Evolutionary conservation across 805 yeast genomes (phyloP), one percentile per base, ranked within the genome.

Genomic region (Danielia reshetovae): DNA sequence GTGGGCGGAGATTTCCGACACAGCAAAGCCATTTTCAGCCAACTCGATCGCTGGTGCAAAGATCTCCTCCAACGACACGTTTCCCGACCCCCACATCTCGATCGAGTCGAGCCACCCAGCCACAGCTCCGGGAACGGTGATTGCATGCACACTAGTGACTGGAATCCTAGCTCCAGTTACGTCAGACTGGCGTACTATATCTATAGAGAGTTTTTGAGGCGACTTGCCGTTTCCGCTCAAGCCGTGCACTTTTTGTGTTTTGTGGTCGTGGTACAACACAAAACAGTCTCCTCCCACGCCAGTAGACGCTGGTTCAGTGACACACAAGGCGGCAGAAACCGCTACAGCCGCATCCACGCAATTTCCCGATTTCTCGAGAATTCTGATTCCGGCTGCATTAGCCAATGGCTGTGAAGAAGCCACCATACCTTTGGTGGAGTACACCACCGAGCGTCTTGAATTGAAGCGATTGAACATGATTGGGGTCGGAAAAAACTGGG

Each of bases 331-430:
- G 3, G 81, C 80, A 4, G 77, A 65, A 3, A 74, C 72, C 0
- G 84, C 82, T 15, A 77, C 74, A 9, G 77, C 71, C 10, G 83
- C 83, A 47, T 78, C 84, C 11, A 77, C 77, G 41, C 79, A 74
- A 53, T 85, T 85, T 4, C 95, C 93, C 3, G 94, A 93, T 40
- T 64, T 61, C 16, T 74, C 77, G 18, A 85, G 67, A 23, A 84
- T 74, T 51, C 71, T 70, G 21, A 81, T 55, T 3, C 87, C 89
- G 0, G 88, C 90, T 1, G 84, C 77, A 34, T 77, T 76, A 22
- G 93, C 94, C 32, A 81, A 57, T 3, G 90, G 85, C 57, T 85
- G 93, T 0, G 89, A 67, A 2, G 88, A 78, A 1, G 85, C 72
- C 2, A 82, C 87, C 31, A 85, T 76, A 2, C 89, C 93, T 50